Conservation (phyloP, 805 yeast species). For the Metschnikowia continentalis region DNA sequence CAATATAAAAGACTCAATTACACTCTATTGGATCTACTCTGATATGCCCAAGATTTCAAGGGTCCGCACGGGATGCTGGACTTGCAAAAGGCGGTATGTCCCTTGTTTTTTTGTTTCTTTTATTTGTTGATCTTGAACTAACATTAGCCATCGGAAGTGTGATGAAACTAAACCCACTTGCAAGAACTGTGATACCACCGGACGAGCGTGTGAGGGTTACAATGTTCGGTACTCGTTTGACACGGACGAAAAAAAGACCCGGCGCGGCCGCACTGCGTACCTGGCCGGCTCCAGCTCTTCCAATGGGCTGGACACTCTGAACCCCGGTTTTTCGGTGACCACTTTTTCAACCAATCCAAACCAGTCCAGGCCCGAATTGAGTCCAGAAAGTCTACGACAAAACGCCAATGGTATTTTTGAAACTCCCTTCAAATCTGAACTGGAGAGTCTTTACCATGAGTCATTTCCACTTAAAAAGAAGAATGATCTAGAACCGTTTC, state of each 20-base stretch:
- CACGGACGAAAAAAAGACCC: constrained; percentile 19
- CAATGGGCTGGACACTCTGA: too few relatives aligned
- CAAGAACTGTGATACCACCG: constrained; percentile 42
- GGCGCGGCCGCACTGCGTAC: neutral
- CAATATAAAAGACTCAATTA: too few relatives aligned
- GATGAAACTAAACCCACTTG: constrained; percentile 54
- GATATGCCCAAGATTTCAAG: constrained; percentile 40
- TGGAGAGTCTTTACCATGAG: too few relatives aligned
- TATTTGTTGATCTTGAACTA: constrained; percentile 4
- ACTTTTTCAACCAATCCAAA: neutral
- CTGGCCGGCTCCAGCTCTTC: neutral
- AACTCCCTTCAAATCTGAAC: too few relatives aligned
- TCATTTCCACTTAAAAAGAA: too few relatives aligned
- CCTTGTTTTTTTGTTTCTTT: too few relatives aligned
- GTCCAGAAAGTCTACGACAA: too few relatives aligned
- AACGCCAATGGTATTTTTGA: too few relatives aligned
- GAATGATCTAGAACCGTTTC: too few relatives aligned
- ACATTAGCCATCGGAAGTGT: constrained; percentile 47
- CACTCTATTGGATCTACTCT: too few relatives aligned
- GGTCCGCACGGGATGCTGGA: constrained; percentile 57
- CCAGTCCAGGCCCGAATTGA: too few relatives aligned
- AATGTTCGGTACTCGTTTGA: constrained; percentile 46
- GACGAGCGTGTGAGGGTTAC: constrained; percentile 49
- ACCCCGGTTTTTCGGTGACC: neutral
- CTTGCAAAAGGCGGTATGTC: constrained; percentile 48